phyloP scores from a whole-genome alignment of 2,329 filamentous ascomycete species.

The Xylariomycetidae sp. region DNA sequence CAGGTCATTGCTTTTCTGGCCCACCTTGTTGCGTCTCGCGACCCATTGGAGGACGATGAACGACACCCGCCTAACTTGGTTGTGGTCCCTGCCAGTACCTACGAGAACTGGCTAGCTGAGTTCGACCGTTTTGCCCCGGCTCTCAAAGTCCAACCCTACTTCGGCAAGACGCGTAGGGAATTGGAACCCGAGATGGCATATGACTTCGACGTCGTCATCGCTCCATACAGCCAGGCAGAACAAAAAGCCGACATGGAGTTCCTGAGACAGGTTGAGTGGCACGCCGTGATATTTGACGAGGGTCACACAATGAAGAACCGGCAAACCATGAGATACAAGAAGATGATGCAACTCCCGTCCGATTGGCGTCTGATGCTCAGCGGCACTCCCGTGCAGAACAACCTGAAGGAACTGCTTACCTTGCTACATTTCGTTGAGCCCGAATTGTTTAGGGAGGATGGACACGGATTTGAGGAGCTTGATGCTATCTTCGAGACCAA shows the following conservation, averaged over 20 bases:
- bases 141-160: slow-evolving; percentile 66
- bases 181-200: slow-evolving; percentile 59
- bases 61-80: slow-evolving; percentile 68
- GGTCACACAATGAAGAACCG: slow-evolving; percentile 91
- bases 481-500: slow-evolving; percentile 87
- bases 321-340: slow-evolving; percentile 72
- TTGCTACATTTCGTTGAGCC: slow-evolving; percentile 94
- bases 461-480: slow-evolving; percentile 66
- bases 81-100: slow-evolving; percentile 85
- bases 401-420: slow-evolving; percentile 84
- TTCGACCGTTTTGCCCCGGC: slow-evolving; percentile 80
- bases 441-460: slow-evolving; percentile 68
- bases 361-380: slow-evolving; percentile 82
- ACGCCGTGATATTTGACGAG: slow-evolving; percentile 77
- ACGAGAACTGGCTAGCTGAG: slow-evolving; percentile 93
- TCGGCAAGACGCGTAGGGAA: slow-evolving; percentile 54
- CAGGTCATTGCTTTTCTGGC: slow-evolving; percentile 91
- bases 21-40: slow-evolving; percentile 65
- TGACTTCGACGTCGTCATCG: slow-evolving; percentile 57
- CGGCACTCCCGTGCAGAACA: slow-evolving; percentile 91
- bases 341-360: slow-evolving; percentile 69
- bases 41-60: slow-evolving; percentile 22
- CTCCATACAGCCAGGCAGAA: slow-evolving; percentile 54
- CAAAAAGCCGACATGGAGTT: slow-evolving; percentile 44
- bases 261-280: slow-evolving; percentile 42